These are phyloP conservation scores for Botrytis galanthina DNA, from an alignment of 2,329 filamentous ascomycete genomes.

Conservation along the genomic window DNA sequence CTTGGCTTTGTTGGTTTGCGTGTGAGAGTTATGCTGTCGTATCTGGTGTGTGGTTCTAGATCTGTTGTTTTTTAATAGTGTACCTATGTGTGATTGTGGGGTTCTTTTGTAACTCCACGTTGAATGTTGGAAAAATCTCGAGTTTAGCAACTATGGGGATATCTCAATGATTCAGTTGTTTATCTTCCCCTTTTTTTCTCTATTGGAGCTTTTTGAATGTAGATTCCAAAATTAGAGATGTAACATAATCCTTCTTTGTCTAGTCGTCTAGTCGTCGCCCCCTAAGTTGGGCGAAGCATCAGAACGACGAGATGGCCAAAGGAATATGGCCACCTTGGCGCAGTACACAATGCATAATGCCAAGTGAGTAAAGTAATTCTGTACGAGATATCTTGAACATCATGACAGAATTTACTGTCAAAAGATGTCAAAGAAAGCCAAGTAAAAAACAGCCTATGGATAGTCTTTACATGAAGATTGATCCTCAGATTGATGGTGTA, in stretches of 20 bases:
- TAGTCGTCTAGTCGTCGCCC: neutral
- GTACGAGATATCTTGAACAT: neutral
- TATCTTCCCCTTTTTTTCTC: neutral
- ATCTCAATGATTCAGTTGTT: fast-evolving
- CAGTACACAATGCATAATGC: neutral
- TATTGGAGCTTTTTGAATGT: neutral
- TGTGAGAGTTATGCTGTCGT: neutral
- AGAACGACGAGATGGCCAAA: neutral
- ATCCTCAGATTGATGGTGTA: neutral
- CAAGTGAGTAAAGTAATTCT: neutral
- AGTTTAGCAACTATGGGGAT: neutral
- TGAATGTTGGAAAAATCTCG: neutral
- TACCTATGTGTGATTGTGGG: neutral
- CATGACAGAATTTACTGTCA: neutral
- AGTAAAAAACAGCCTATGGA: neutral
- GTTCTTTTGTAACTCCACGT: neutral
- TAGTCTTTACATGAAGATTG: neutral
- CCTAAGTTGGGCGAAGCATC: neutral
- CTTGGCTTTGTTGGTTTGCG: neutral
- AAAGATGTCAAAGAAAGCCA: neutral
- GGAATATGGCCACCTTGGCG: neutral
- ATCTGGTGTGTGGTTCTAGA: neutral
- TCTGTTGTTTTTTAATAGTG: neutral
- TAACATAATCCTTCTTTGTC: neutral
- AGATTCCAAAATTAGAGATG: neutral